Percentiles rank a stretch among this genome's conserved stretches.
Evolutionary conservation across 2,329 filamentous ascomycete genomes (phyloP).

Genomic region (Colletotrichum aenigma): DNA sequence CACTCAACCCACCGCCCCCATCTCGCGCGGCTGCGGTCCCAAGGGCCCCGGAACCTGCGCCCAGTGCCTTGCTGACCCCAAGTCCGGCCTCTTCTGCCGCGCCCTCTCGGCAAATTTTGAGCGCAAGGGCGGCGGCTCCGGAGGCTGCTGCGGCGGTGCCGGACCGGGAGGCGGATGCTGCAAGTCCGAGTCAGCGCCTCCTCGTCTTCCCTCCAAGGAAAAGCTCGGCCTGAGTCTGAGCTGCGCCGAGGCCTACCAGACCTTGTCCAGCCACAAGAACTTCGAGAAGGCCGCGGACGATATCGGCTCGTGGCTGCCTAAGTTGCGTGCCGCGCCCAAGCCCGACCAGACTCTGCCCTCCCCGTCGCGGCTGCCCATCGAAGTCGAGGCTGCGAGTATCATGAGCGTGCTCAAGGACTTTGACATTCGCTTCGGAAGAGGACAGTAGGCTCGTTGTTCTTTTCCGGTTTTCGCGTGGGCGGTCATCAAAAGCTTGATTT

Average conservation of each 20-base stretch:
- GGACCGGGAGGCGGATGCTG: constrained; percentile 68
- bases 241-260: constrained; percentile 80
- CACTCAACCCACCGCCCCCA: constrained; percentile 32
- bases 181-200: constrained; percentile 47
- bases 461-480: neutral
- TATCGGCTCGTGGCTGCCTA: constrained; percentile 76
- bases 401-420: constrained; percentile 87
- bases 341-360: constrained; percentile 33
- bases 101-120: constrained; percentile 73
- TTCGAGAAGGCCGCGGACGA: constrained; percentile 77
- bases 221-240: constrained; percentile 63
- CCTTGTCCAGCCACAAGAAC: constrained; percentile 75
- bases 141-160: constrained; percentile 65
- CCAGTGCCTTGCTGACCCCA: constrained; percentile 78
- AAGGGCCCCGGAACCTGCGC: constrained; percentile 80
- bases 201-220: constrained; percentile 31
- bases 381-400: constrained; percentile 82
- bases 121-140: constrained; percentile 38
- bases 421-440: constrained; percentile 70
- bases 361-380: constrained; percentile 61
- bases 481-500: neutral
- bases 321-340: constrained; percentile 65
- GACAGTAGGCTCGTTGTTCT: neutral
- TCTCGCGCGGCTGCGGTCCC: constrained; percentile 55
- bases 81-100: constrained; percentile 83